Evolutionary conservation across 208 protist genomes (phyloP), one percentile per base, ranked within the genome.

Genomic region (Trypanosoma mega): DNA sequence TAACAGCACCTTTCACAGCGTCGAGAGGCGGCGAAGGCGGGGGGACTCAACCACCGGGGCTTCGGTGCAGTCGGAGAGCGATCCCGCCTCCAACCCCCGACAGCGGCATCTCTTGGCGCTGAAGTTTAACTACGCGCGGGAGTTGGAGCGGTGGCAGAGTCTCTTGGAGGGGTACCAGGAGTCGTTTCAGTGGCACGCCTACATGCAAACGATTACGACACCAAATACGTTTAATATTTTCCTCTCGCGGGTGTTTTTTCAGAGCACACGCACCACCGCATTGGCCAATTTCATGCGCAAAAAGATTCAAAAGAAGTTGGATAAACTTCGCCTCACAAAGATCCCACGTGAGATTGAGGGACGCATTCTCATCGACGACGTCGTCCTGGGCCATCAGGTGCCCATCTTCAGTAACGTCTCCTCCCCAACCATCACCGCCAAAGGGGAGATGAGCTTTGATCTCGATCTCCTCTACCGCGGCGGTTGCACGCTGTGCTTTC

Each of bases 401-500:
- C 89, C 89, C 16, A 88, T 69, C 52, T 76, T 95, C 43, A 83
- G 68, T 37, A 79, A 90, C 34, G 76, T 91, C 4, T 87, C 82
- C 5, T 51, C 77, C 30, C 81, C 83, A 24, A 68, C 49, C 18
- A 48, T 92, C 9, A 72, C 76, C 5, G 74, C 76, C 7, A 82
- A 82, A 48, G 89, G 89, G 3, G 85, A 95, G 66, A 68, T 95
- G 18, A 72, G 75, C 14, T 93, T 95, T 55, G 83, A 93, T 57
- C 83, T 95, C 51, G 87, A 93, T 43, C 27, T 95, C 6, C 39
- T 80, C 24, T 95, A 95, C 70, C 75, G 82, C 16, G 89, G 83
- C 14, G 85, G 71, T 5, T 79, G 78, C 31, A 66, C 63, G 26
- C 73, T 95, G 3, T 80, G 76, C 55, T 87, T 95, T 48, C 72